These are phyloP conservation scores for Zygosaccharomyces bisporus DNA, from an alignment of 805 yeast species.

Conservation along the genomic window DNA sequence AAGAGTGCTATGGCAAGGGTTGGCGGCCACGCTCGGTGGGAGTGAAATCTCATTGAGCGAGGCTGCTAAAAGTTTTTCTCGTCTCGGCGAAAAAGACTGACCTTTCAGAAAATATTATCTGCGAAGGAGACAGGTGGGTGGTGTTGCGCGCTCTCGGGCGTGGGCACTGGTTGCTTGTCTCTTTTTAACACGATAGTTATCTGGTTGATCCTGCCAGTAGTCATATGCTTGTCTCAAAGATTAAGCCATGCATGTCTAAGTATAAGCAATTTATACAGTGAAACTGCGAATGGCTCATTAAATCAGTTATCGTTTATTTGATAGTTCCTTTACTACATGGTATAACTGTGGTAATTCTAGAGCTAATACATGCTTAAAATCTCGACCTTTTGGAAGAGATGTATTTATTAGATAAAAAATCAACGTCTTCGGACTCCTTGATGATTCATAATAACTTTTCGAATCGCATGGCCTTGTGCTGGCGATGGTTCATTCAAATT, in stretches of 20 bases:
- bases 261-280: slow-evolving; percentile 47
- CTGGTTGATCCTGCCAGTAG: slow-evolving; percentile 48
- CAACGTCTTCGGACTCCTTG: slow-evolving; percentile 44
- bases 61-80: slow-evolving; percentile 10
- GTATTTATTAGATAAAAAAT: slow-evolving; percentile 46
- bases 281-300: slow-evolving; percentile 50
- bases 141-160: slow-evolving; percentile 8
- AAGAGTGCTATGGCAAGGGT: slow-evolving; percentile 33
- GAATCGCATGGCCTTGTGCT: slow-evolving; percentile 43
- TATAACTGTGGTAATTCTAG: slow-evolving; percentile 48
- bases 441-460: slow-evolving; percentile 44
- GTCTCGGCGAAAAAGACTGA: slow-evolving; percentile 8
- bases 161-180: slow-evolving; percentile 4
- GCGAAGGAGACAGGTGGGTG: slow-evolving; percentile 5
- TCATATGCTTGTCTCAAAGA: slow-evolving; percentile 52
- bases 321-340: slow-evolving; percentile 46
- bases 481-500: slow-evolving; percentile 49
- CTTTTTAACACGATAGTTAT: slow-evolving; percentile 15
- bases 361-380: slow-evolving; percentile 46
- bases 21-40: slow-evolving; percentile 15
- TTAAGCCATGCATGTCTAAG: slow-evolving; percentile 49
- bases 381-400: slow-evolving; percentile 40
- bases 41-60: slow-evolving; percentile 18
- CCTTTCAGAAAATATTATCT: neutral
- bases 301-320: slow-evolving; percentile 49